phyloP scores from a whole-genome alignment of 2,329 filamentous ascomycete genomes.

The Cytospora schulzeri region DNA sequence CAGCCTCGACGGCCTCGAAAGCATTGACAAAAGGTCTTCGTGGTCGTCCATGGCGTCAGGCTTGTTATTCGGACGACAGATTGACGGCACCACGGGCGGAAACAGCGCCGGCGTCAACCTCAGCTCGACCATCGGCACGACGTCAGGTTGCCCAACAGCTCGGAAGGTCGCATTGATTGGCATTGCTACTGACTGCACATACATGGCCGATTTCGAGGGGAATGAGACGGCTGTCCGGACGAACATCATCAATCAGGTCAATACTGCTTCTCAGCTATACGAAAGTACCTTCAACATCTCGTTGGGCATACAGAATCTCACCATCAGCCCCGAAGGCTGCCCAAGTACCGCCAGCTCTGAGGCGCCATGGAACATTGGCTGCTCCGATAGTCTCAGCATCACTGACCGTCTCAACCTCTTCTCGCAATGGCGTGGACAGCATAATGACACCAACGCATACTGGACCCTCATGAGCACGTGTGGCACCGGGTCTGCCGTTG shows the following conservation, averaged over 20 bases:
- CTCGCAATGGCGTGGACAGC: conserved; percentile 81
- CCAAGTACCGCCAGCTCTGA: conserved; percentile 67
- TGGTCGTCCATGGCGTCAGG: conserved; percentile 60
- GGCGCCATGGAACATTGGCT: conserved; percentile 83
- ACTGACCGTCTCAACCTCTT: conserved; percentile 82
- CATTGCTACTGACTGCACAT: conserved; percentile 90
- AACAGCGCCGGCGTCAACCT: conserved; percentile 83
- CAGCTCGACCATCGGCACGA: conserved; percentile 74
- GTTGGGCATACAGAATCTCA: conserved; percentile 83
- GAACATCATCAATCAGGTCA: conserved; percentile 83
- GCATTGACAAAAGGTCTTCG: conserved; percentile 39
- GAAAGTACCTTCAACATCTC: conserved; percentile 94
- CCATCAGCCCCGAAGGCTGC: conserved; percentile 74
- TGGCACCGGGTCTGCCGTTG: conserved; percentile 80
- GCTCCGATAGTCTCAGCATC: conserved; percentile 65
- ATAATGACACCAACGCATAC: conserved; percentile 80
- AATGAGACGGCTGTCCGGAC: conserved; percentile 64
- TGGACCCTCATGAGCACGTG: conserved; percentile 89
- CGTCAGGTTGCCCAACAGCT: conserved; percentile 83
- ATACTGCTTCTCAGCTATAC: conserved; percentile 83
- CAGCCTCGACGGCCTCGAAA: conserved; percentile 41
- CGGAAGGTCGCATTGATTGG: conserved; percentile 90
- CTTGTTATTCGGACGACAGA: conserved; percentile 74
- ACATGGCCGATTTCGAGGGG: conserved; percentile 66
- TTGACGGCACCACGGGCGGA: conserved; percentile 68